A percentile compares a stretch with the other conserved stretches of the same genome.
phyloP scores from a whole-genome alignment of 2,329 filamentous ascomycete species.

The Aureobasidium melanogenum region DNA sequence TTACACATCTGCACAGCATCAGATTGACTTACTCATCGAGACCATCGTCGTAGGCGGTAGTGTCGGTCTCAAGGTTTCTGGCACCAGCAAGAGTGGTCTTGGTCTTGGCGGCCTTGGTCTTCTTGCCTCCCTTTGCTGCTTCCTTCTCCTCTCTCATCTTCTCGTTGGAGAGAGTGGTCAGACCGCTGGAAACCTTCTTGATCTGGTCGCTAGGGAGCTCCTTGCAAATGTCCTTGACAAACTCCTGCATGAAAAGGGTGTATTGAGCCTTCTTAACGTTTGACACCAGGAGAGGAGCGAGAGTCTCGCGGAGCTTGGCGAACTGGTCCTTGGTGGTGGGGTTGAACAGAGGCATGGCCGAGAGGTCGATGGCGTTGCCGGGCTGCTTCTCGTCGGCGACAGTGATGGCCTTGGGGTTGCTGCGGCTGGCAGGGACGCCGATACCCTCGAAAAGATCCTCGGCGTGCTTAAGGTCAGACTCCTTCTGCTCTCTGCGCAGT shows the following conservation, averaged over 20 bases:
- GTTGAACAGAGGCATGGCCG: constrained; percentile 74
- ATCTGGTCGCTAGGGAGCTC: constrained; percentile 87
- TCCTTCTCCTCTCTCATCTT: constrained; percentile 98
- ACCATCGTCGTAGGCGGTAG: constrained; percentile 65
- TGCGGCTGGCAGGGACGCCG: constrained; percentile 62
- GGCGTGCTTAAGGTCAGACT: constrained; percentile 80
- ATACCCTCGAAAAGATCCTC: constrained; percentile 79
- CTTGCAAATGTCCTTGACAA: constrained; percentile 76
- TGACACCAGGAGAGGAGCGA: constrained; percentile 66
- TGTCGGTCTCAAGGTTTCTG: constrained; percentile 57
- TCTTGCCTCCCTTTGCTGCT: constrained; percentile 89
- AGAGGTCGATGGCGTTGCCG: constrained; percentile 70
- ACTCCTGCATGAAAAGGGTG: constrained; percentile 80
- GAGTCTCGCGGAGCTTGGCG: constrained; percentile 62
- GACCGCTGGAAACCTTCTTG: constrained; percentile 82
- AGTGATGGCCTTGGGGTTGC: constrained; percentile 57
- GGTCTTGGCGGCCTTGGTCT: constrained; percentile 91
- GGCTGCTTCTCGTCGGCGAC: constrained; percentile 64
- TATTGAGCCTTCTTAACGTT: constrained; percentile 89
- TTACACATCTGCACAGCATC: neutral
- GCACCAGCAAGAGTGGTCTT: constrained; percentile 72
- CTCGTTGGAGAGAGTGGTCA: constrained; percentile 92
- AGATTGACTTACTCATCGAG: constrained; percentile 67
- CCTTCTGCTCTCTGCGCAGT: constrained; percentile 71
- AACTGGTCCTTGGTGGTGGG: constrained; percentile 84